Conservation (phyloP, 495 filamentous ascomycete genomes). For the Thozetella sp. region DNA sequence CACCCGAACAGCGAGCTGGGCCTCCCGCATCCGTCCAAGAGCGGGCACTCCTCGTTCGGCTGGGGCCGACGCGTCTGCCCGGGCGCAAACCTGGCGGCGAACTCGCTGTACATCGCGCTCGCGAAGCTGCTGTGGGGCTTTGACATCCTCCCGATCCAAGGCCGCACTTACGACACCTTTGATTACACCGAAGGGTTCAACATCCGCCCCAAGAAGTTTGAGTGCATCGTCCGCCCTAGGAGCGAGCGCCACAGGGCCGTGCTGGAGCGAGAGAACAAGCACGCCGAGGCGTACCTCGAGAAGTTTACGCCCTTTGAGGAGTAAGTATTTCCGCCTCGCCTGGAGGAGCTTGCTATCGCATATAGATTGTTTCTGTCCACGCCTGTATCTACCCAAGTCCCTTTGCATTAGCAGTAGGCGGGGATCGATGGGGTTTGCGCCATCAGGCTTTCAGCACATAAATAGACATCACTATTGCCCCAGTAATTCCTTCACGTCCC, state of each 20-base stretch:
- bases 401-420: no score
- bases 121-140: conserved; percentile 50
- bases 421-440: not conserved
- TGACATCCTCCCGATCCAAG: conserved; percentile 24
- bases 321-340: no score
- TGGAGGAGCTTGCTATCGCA: no score
- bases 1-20: not conserved
- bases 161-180: conserved; percentile 7
- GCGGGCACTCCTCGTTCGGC: conserved; percentile 50
- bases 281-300: conserved; percentile 16
- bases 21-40: conserved; percentile 41
- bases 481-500: conserved; percentile 17
- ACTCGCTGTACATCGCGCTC: conserved; percentile 43
- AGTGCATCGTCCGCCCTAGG: conserved; percentile 14
- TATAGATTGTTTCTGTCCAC: no score
- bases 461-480: not conserved
- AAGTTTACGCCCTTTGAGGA: conserved; percentile 14
- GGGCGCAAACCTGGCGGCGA: conserved; percentile 49
- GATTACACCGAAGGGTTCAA: conserved; percentile 11
- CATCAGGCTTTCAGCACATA: no score
- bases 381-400: no score
- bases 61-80: conserved; percentile 52
- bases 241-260: conserved; percentile 14
- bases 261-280: conserved; percentile 13
- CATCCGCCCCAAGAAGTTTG: conserved; percentile 6